Percentiles rank a stretch among this genome's conserved stretches.
Conservation (phyloP, 768 basidiomycete species). For the Kwoniella sp. region DNA sequence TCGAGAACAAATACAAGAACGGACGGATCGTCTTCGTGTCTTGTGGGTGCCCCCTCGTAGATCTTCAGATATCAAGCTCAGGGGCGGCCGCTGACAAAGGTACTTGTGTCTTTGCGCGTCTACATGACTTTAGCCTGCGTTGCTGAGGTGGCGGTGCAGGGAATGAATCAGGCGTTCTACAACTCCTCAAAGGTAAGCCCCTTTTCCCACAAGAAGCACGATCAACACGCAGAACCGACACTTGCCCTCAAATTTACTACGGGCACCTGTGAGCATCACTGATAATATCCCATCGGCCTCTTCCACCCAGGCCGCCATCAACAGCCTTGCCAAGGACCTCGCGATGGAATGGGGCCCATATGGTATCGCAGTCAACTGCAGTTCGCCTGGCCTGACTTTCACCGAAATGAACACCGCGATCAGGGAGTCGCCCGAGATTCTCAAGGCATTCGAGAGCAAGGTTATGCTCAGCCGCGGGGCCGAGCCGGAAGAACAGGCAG, state of each 20-base stretch:
- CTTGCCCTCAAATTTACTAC: not conserved
- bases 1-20: constrained; percentile 50
- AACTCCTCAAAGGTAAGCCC: constrained; percentile 44
- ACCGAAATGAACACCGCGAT: constrained; percentile 50
- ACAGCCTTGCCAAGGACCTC: constrained; percentile 41
- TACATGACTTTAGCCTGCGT: constrained; percentile 36
- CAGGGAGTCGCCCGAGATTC: constrained; percentile 27
- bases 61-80: not conserved
- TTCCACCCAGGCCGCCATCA: constrained; percentile 35
- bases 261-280: too few relatives aligned
- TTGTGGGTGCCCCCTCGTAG: constrained; percentile 33
- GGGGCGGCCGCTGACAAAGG: too few relatives aligned
- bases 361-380: constrained; percentile 43
- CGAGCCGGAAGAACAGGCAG: constrained; percentile 47
- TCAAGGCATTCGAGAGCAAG: constrained; percentile 18
- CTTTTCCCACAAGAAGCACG: too few relatives aligned
- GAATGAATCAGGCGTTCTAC: constrained; percentile 46
- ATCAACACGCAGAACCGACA: too few relatives aligned
- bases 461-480: constrained; percentile 37
- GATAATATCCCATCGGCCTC: too few relatives aligned
- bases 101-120: not conserved
- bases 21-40: constrained; percentile 51
- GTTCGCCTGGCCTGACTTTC: constrained; percentile 44
- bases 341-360: constrained; percentile 52
- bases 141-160: constrained; percentile 42